phyloP scores from a whole-genome alignment of 2,329 filamentous ascomycete species.

The Monilinia fructicola region DNA sequence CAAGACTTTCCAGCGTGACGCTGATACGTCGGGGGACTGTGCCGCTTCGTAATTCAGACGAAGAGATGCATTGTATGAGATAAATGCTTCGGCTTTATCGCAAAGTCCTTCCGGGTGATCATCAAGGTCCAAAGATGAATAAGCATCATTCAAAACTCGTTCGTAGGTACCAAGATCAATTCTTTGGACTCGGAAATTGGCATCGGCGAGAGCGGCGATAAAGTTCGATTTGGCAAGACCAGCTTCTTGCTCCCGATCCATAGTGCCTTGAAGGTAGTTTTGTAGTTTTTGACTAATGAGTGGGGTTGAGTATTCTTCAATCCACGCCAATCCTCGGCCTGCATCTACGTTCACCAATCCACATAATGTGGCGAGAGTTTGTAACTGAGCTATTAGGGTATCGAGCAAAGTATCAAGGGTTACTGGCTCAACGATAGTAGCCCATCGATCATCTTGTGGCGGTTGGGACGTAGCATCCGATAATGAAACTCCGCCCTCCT shows the following conservation, averaged over 20 bases:
- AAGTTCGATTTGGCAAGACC: constrained; percentile 56
- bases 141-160: constrained; percentile 37
- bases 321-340: constrained; percentile 51
- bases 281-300: constrained; percentile 55
- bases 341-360: constrained; percentile 42
- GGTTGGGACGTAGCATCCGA: constrained; percentile 19
- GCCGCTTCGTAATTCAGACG: constrained; percentile 39
- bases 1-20: constrained; percentile 52
- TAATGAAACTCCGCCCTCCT: constrained; percentile 40
- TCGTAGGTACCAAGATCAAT: constrained; percentile 55
- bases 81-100: constrained; percentile 56
- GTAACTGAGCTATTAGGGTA: constrained; percentile 64
- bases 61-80: constrained; percentile 49
- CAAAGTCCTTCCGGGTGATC: constrained; percentile 48
- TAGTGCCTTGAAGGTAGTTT: constrained; percentile 46
- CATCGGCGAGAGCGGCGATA: constrained; percentile 54
- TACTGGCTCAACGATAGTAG: constrained; percentile 64
- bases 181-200: constrained; percentile 52
- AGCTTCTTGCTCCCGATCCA: constrained; percentile 50
- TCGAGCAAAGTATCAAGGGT: constrained; percentile 66
- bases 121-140: constrained; percentile 21
- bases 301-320: constrained; percentile 55
- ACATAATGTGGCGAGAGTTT: constrained; percentile 45
- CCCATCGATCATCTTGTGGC: constrained; percentile 41
- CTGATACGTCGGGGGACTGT: constrained; percentile 29